These are phyloP conservation scores for Collariella sp. DNA, from an alignment of 495 filamentous ascomycete species.

Conservation along the genomic window DNA sequence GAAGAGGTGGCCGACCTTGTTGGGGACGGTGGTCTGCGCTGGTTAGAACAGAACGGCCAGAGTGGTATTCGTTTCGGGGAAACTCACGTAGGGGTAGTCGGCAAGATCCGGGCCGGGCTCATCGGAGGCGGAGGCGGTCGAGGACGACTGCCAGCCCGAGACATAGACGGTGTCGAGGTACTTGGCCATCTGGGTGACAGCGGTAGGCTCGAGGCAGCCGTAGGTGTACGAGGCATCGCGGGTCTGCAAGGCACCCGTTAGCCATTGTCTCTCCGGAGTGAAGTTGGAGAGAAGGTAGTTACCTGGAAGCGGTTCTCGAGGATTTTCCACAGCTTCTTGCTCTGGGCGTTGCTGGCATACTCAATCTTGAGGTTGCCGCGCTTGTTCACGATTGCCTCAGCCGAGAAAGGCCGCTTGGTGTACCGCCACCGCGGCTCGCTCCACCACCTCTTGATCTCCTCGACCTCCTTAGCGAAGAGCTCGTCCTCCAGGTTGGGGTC, in stretches of 20 bases:
- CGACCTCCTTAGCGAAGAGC: conserved; percentile 69
- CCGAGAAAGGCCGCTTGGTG: conserved; percentile 87
- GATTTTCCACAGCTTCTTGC: conserved; percentile 92
- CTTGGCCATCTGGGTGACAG: conserved; percentile 99
- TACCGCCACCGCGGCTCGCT: conserved; percentile 80
- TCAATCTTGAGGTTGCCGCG: conserved; percentile 84
- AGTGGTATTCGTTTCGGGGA: not conserved
- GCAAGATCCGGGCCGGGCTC: conserved; percentile 97
- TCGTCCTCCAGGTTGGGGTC: conserved; percentile 69
- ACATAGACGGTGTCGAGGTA: conserved; percentile 98
- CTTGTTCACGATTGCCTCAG: conserved; percentile 95
- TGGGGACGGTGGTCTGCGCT: conserved; percentile 83
- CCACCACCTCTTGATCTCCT: conserved; percentile 91
- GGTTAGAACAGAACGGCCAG: conserved; percentile 1
- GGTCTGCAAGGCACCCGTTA: conserved; percentile 42
- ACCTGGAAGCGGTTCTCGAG: conserved; percentile 80
- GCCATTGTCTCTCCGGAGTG: not conserved
- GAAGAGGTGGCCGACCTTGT: conserved; percentile 95
- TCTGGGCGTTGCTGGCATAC: conserved; percentile 78
- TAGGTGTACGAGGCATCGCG: conserved; percentile 87
- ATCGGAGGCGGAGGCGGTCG: conserved; percentile 85
- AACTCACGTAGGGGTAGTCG: conserved; percentile 87
- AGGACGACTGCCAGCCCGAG: conserved; percentile 97
- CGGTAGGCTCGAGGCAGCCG: conserved; percentile 93
- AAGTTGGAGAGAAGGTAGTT: too few species aligned